Conservation (phyloP, 345 rosid genomes). For the Lumnitzera littorea region DNA sequence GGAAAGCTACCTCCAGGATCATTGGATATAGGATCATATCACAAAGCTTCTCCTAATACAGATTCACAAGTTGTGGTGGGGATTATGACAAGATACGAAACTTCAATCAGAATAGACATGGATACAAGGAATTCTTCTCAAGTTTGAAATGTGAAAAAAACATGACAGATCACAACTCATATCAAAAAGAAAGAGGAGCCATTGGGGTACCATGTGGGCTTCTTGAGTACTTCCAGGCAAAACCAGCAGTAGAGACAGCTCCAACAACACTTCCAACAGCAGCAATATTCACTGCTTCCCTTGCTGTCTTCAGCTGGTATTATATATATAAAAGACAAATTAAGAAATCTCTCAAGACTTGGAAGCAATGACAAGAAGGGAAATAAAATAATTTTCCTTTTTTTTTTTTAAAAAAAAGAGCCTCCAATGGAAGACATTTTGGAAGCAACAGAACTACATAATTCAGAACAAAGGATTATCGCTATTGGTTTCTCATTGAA, state of each 20-base stretch:
- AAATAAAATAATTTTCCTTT: too few relatives aligned
- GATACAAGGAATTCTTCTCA: not conserved
- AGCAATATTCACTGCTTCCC: constrained; percentile 60
- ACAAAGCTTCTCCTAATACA: too few relatives aligned
- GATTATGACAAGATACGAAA: not conserved
- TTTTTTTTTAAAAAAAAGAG: too few relatives aligned
- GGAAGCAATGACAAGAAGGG: too few relatives aligned
- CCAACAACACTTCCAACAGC: constrained; percentile 58
- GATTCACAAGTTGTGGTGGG: too few relatives aligned
- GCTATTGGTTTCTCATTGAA: too few relatives aligned
- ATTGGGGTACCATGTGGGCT: constrained; percentile 61
- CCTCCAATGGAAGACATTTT: too few relatives aligned
- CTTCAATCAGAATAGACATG: not conserved
- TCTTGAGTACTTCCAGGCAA: constrained; percentile 88
- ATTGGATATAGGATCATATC: too few relatives aligned
- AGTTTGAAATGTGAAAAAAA: not conserved
- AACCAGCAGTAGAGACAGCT: constrained; percentile 69
- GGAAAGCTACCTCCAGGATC: too few relatives aligned
- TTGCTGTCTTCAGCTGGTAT: constrained; percentile 68
- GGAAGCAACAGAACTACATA: too few relatives aligned
- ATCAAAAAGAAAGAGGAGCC: constrained; percentile 1
- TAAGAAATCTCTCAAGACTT: not conserved
- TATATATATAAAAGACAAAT: not conserved
- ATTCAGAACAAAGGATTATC: too few relatives aligned
- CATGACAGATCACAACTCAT: not conserved